Evolutionary conservation across 2,329 filamentous ascomycete species (phyloP), one percentile per base, ranked within the genome.

Genomic region (Nigrograna mackinnonii): DNA sequence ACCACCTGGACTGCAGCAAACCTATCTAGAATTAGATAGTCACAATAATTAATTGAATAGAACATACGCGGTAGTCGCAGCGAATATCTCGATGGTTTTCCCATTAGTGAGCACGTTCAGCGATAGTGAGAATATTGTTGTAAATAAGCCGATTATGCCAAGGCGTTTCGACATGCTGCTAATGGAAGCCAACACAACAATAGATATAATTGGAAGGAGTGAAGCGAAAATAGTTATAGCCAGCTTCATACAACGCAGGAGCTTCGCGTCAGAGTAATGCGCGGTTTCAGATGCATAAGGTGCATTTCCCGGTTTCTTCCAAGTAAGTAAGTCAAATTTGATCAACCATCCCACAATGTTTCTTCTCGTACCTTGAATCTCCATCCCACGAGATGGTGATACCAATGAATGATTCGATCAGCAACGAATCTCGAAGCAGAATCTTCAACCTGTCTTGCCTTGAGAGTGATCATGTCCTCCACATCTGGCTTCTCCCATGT

Each of bases 61-160:
- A 19, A 39, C 41, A 20, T 39, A 43, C 41, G 41, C 41, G 14
- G 41, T 35, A 20, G 41, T 43, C 7, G 41, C 41, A 13, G 41
- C 34, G 26, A 43, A 43, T 4, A 43, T 38, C 19, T 43, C 41
- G 13, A 43, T 39, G 5, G 14, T 6, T 28, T 17, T 31, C 6
- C 41, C 41, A 22, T 16, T 43, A 17, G 35, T 43, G 18, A 43
- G 26, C 5, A 43, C 4, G 6, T 24, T 35, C 7, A 43, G 35
- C n/a, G 22, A 18, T 4, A 20, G 6, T 9, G 41, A 38, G 20
- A 43, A 43, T 16, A 43, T 17, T 19, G 16, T 31, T 13, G 41
- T 43, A 18, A 43, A 43, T 6, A 34, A 6, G 4, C 22, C 41
- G 14, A 43, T 39, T 4, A 43, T 32, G 12, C 6, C 34, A 18